Evolutionary conservation across 208 protist genomes (phyloP).

Genomic region (Blechomonas ayalai): DNA sequence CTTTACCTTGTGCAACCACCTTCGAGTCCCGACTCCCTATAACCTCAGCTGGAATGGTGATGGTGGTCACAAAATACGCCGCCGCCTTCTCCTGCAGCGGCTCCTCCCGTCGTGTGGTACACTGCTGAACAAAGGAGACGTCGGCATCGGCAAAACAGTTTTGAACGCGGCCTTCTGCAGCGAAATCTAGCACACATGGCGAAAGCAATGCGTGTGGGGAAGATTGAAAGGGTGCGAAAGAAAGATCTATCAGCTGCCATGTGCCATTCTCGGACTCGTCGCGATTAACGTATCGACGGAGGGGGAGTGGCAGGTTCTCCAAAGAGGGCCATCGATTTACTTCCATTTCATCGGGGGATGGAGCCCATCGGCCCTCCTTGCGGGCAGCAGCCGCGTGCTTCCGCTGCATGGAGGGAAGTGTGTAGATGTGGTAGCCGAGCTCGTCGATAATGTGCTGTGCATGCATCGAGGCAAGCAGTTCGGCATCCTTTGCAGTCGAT

Average conservation of each 20-base stretch:
- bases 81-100: conserved; percentile 9
- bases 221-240: not conserved
- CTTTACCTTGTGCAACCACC: conserved; percentile 65
- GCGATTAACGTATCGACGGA: conserved; percentile 36
- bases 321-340: not conserved
- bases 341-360: conserved; percentile 48
- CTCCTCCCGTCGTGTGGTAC: conserved; percentile 21
- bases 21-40: conserved; percentile 11
- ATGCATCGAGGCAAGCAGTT: conserved; percentile 79
- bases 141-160: conserved; percentile 28
- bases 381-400: conserved; percentile 71
- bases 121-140: conserved; percentile 31
- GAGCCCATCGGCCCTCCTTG: conserved; percentile 60
- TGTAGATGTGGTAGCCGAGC: conserved; percentile 84
- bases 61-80: conserved; percentile 12
- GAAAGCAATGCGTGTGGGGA: conserved; percentile 24
- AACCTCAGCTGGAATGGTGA: conserved; percentile 17
- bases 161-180: conserved; percentile 36
- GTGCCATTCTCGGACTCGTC: conserved; percentile 75
- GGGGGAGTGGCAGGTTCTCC: conserved; percentile 43
- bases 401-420: conserved; percentile 76
- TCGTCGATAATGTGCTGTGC: conserved; percentile 79
- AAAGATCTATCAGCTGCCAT: conserved; percentile 69
- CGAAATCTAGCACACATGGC: conserved; percentile 57
- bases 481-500: conserved; percentile 59